Conservation (phyloP, 169 alveolate genomes). For the Cryptosporidium ubiquitum region DNA sequence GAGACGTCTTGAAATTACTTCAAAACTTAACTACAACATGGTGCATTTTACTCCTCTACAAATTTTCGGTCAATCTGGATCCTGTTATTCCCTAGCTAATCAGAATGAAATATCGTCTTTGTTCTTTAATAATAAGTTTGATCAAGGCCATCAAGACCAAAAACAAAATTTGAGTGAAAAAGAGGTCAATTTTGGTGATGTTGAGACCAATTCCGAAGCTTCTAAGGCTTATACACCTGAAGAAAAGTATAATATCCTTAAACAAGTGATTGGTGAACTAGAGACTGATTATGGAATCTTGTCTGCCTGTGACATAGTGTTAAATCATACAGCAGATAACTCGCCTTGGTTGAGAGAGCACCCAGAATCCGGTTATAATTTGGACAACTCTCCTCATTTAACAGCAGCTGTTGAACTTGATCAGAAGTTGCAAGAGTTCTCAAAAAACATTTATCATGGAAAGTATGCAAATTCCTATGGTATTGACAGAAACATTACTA, state of each 20-base stretch:
- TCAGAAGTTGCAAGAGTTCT: constrained; percentile 81
- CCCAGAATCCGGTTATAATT: constrained; percentile 89
- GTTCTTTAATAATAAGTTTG: constrained; percentile 24
- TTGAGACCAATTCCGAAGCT: constrained; percentile 74
- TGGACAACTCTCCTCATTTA: constrained; percentile 87
- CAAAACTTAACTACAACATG: constrained; percentile 86
- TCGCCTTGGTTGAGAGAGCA: constrained; percentile 87
- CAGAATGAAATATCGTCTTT: constrained; percentile 64
- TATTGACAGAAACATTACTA: constrained; percentile 84
- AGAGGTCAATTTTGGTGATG: background rate
- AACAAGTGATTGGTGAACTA: constrained; percentile 78
- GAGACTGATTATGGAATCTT: constrained; percentile 83
- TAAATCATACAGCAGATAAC: constrained; percentile 92
- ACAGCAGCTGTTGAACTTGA: constrained; percentile 88
- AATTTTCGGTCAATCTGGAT: constrained; percentile 78
- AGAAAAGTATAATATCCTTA: constrained; percentile 57
- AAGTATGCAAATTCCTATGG: constrained; percentile 77
- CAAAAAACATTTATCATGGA: constrained; percentile 80
- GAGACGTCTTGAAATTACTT: constrained; percentile 79
- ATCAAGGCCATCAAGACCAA: background rate
- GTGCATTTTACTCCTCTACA: constrained; percentile 88
- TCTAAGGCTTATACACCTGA: constrained; percentile 25
- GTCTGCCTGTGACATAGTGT: constrained; percentile 90
- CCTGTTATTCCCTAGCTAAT: constrained; percentile 75
- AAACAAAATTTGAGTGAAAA: constrained; percentile 32